Conservation (phyloP, 495 filamentous ascomycete genomes). For the Alectoria sarmentosa region DNA sequence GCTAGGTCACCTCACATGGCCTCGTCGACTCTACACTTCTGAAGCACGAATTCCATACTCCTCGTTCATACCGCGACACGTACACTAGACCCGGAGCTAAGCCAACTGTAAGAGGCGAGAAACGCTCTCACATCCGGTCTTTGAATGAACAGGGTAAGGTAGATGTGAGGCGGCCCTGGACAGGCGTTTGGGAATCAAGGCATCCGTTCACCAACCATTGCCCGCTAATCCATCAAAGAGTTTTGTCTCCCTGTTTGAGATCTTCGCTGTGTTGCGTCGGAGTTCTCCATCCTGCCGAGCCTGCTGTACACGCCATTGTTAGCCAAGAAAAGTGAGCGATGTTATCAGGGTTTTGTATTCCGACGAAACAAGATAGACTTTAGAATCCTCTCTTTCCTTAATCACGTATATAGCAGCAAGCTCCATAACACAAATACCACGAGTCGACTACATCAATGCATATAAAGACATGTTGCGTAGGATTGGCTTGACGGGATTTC, state of each 20-base stretch:
- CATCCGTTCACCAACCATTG: not conserved
- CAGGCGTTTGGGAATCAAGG: not conserved
- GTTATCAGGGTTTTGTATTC: not conserved
- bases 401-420: not conserved
- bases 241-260: not conserved
- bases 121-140: not conserved
- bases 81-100: too few relatives aligned
- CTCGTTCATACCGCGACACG: not conserved
- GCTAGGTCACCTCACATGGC: not conserved
- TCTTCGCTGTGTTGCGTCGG: not conserved
- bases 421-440: not conserved
- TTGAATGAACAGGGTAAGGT: not conserved
- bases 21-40: not conserved
- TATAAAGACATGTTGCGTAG: not conserved
- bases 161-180: not conserved
- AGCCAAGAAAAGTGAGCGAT: not conserved
- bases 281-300: not conserved
- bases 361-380: not conserved
- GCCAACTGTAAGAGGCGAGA: not conserved
- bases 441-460: not conserved
- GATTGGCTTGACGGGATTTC: not conserved
- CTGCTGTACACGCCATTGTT: not conserved
- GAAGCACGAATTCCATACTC: not conserved
- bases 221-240: not conserved
- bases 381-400: not conserved